Percentiles rank a stretch among this genome's conserved stretches.
These are phyloP conservation scores for Schwanniomyces pseudopolymorphus DNA, from an alignment of 805 yeast genomes.

Conservation along the genomic window DNA sequence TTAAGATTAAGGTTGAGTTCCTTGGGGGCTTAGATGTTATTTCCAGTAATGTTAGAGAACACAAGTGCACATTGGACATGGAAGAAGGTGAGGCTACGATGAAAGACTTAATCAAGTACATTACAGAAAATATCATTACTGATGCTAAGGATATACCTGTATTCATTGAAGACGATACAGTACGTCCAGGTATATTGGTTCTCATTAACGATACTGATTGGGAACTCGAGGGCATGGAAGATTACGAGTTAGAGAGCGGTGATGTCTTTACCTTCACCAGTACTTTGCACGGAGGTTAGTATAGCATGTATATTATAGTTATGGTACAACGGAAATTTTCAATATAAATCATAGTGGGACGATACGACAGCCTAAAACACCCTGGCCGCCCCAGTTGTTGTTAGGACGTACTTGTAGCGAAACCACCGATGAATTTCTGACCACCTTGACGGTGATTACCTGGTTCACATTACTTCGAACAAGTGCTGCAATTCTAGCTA, in stretches of 20 bases:
- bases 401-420: slow-evolving; percentile 41
- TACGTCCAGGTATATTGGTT: slow-evolving; percentile 91
- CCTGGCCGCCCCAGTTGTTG: slow-evolving; percentile 61
- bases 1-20: slow-evolving; percentile 43
- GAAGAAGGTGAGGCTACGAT: slow-evolving; percentile 42
- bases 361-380: slow-evolving; percentile 67
- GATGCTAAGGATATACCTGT: slow-evolving; percentile 67
- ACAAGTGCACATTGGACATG: slow-evolving; percentile 45
- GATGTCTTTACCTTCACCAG: slow-evolving; percentile 87
- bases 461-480: slow-evolving; percentile 40
- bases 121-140: slow-evolving; percentile 54
- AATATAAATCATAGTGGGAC: slow-evolving; percentile 32
- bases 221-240: slow-evolving; percentile 91
- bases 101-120: slow-evolving; percentile 56
- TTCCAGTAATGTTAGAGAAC: slow-evolving; percentile 58
- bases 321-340: background rate
- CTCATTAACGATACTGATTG: slow-evolving; percentile 93
- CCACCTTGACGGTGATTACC: slow-evolving; percentile 23
- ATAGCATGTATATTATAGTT: background rate
- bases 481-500: slow-evolving; percentile 42
- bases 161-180: slow-evolving; percentile 76
- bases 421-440: slow-evolving; percentile 26
- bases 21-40: slow-evolving; percentile 84
- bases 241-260: slow-evolving; percentile 69
- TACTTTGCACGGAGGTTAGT: slow-evolving; percentile 89